These are phyloP conservation scores for Didymella pinodella DNA, from an alignment of 2,329 filamentous ascomycete species.

Conservation along the genomic window DNA sequence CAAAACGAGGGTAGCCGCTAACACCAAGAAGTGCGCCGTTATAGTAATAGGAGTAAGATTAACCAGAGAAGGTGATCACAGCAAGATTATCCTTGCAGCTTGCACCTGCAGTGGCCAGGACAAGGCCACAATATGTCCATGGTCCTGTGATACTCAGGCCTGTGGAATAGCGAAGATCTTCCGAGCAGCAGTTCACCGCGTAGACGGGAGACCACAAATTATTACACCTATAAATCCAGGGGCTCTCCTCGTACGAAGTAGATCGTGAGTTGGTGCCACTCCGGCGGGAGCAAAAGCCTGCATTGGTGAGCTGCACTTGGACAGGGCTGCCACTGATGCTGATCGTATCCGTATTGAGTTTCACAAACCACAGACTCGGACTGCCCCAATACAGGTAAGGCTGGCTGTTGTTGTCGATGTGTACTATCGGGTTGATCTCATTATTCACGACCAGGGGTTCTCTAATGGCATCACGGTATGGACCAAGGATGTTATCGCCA, in stretches of 20 bases:
- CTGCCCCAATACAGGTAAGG: not conserved
- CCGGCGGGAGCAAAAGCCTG: not conserved
- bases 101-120: not conserved
- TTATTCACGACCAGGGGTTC: not conserved
- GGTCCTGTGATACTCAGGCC: not conserved
- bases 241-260: not conserved
- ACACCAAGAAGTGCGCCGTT: not conserved
- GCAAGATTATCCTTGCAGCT: not conserved
- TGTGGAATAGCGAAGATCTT: not conserved
- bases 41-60: not conserved
- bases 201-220: not conserved
- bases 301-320: not conserved
- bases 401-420: not conserved
- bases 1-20: not conserved
- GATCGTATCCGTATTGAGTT: not conserved
- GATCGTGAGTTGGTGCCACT: not conserved
- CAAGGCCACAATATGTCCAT: not conserved
- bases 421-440: not conserved
- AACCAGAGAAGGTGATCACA: not conserved
- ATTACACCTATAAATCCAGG: not conserved
- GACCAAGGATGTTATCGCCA: not conserved
- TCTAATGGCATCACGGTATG: not conserved
- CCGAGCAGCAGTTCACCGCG: not conserved
- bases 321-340: not conserved
- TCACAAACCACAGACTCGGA: not conserved